Evolutionary conservation across 805 yeast species (phyloP), one percentile per base, ranked within the genome.

Genomic region (Lipomyces mesembrius): DNA sequence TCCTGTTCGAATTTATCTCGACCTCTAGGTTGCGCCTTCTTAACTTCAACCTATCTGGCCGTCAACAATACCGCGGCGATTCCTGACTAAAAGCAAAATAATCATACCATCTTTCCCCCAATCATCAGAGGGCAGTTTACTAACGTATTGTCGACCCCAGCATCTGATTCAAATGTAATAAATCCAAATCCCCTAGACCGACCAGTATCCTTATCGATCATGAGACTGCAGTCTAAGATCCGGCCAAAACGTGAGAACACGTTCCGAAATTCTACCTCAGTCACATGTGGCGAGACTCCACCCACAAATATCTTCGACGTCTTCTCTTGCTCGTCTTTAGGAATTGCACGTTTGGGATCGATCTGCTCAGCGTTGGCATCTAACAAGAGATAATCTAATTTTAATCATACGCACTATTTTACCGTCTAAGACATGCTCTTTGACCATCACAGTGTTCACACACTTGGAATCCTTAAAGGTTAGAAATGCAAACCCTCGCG

Each of bases 301-400:
- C 99, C 99, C 53, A 94, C 98, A 76, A 94, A 94, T 72, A 94
- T 93, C 81, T 94, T 94, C 73, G 98, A 97, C 20, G 97, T 92
- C 77, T 90, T 91, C 77, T 93, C 97, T 79, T 94, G 99, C 78
- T 94, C 98, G 77, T 94, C 98, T 77, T 91, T 89, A 46, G 98
- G 98, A 74, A 94, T 94, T 32, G 99, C 98, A 75, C 98, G 86
- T 78, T 94, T 94, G 52, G 99, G 98, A 77, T 94, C 99, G 76
- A 94, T 95, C 72, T 72, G 11, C 29, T 25, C 6, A 52, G 34
- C 9, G n/a, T 25, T 14, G 7, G 55, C n/a, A 52, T 12, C 34
- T 9, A 25, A 29, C 34, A 5, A 29, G 57, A 34, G 9, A 25
- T 34, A 12, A 27, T 9, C 6, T 7, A 7, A n/a, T 5, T 34